Conservation (phyloP, 768 basidiomycete genomes). For the Pleurotus sapidus region DNA sequence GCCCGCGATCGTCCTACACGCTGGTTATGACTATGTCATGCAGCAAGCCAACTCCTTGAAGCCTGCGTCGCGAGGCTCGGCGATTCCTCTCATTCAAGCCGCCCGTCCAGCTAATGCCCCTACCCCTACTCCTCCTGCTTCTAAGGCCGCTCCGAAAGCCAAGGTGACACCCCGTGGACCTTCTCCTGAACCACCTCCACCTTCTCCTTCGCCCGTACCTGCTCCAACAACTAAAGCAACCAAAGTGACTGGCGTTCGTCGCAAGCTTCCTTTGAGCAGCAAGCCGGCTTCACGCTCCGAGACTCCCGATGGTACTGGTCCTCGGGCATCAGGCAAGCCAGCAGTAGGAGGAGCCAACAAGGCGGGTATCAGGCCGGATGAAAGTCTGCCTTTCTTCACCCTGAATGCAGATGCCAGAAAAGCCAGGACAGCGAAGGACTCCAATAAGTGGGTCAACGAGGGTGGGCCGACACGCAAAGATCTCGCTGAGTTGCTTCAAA, state of each 20-base stretch:
- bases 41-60: constrained; percentile 86
- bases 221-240: constrained; percentile 30
- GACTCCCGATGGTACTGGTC: constrained; percentile 32
- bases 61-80: constrained; percentile 83
- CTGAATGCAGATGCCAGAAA: constrained; percentile 64
- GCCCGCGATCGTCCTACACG: constrained; percentile 67
- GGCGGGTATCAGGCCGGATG: constrained; percentile 35
- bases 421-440: constrained; percentile 69
- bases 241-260: constrained; percentile 65
- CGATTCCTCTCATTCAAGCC: constrained; percentile 85
- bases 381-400: constrained; percentile 44
- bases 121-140: constrained; percentile 19
- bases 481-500: constrained; percentile 78
- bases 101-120: constrained; percentile 53
- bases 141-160: constrained; percentile 16
- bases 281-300: constrained; percentile 50
- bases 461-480: constrained; percentile 82
- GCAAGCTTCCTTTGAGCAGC: constrained; percentile 65
- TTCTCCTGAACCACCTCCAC: constrained; percentile 28
- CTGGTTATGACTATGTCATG: constrained; percentile 84
- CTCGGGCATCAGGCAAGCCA: constrained; percentile 31
- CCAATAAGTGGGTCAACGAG: constrained; percentile 82
- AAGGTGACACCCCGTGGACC: constrained; percentile 20
- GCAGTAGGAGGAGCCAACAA: constrained; percentile 40
- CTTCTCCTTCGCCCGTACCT: constrained; percentile 46